These are phyloP conservation scores for Erysimum cheiri DNA, from an alignment of 441 rosid genomes.

Conservation along the genomic window DNA sequence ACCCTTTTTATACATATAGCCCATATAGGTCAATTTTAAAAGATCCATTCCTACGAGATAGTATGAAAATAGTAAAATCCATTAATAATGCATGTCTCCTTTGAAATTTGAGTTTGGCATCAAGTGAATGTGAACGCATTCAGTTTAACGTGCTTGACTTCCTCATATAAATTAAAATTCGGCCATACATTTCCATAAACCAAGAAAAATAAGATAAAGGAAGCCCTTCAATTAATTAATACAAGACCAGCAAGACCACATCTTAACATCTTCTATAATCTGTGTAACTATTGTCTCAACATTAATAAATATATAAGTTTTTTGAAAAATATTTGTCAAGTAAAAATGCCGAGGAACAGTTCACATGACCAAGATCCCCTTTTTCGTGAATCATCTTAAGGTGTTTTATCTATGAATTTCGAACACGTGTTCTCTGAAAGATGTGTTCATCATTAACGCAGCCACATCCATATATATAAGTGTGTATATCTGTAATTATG, in stretches of 20 bases:
- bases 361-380: slow-evolving; percentile 44
- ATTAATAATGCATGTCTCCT: slow-evolving; percentile 24
- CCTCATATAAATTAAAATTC: neutral
- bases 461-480: slow-evolving; percentile 14
- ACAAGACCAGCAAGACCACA: slow-evolving; percentile 16
- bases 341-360: slow-evolving; percentile 22
- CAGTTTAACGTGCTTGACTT: slow-evolving; percentile 20
- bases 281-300: slow-evolving; percentile 9
- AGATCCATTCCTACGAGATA: slow-evolving; percentile 29
- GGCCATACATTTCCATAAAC: slow-evolving; percentile 1
- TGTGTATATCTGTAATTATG: slow-evolving; percentile 15
- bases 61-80: slow-evolving; percentile 29
- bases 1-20: slow-evolving; percentile 12
- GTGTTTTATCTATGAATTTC: slow-evolving; percentile 26
- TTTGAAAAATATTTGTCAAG: neutral
- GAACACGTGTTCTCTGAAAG: slow-evolving; percentile 38
- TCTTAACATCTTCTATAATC: neutral
- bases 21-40: slow-evolving; percentile 24
- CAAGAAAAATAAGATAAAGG: neutral
- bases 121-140: slow-evolving; percentile 16
- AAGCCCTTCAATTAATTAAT: slow-evolving; percentile 1
- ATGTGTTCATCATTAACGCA: slow-evolving; percentile 34
- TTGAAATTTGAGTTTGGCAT: slow-evolving; percentile 2
- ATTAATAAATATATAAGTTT: neutral
- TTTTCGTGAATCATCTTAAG: slow-evolving; percentile 27